phyloP scores from a whole-genome alignment of 345 rosid species.

The Syzygium aromaticum region DNA sequence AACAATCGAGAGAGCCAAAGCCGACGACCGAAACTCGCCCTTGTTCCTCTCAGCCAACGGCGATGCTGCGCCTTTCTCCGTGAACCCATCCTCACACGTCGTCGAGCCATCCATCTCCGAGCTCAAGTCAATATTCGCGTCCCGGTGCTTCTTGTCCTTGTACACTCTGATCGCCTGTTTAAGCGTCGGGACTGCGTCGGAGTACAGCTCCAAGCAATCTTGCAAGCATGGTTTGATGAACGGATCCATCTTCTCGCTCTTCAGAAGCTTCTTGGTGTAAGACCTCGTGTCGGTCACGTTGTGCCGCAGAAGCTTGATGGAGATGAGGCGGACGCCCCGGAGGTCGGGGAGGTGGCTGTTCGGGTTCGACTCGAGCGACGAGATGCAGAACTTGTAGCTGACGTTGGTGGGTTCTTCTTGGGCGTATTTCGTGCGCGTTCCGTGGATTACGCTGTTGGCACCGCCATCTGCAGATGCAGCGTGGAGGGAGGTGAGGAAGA shows the following conservation, averaged over 20 bases:
- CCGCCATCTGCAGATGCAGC: not conserved
- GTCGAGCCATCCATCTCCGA: constrained; percentile 36
- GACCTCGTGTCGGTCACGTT: constrained; percentile 30
- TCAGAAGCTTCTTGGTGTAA: constrained; percentile 17
- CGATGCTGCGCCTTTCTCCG: constrained; percentile 25
- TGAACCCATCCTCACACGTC: constrained; percentile 60
- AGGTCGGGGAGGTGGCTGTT: constrained; percentile 18
- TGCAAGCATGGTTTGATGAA: constrained; percentile 15
- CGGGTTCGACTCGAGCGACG: constrained; percentile 32
- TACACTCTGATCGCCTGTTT: constrained; percentile 25
- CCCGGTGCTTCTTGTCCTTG: constrained; percentile 1
- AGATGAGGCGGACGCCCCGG: constrained; percentile 30
- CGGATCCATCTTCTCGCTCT: constrained; percentile 21
- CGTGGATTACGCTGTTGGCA: not conserved
- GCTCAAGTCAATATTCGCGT: constrained; percentile 34
- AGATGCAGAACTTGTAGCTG: constrained; percentile 36
- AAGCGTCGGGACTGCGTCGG: constrained; percentile 29
- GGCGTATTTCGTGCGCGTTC: constrained; percentile 38
- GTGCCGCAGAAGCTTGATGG: constrained; percentile 21
- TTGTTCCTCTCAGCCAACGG: constrained; percentile 32
- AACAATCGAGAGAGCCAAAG: constrained; percentile 39
- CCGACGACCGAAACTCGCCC: constrained; percentile 27
- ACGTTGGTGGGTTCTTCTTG: constrained; percentile 37
- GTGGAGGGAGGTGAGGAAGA: not conserved
- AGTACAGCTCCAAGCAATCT: constrained; percentile 46